phyloP scores from a whole-genome alignment of 2,329 filamentous ascomycete genomes.

The Aureobasidium sp. region DNA sequence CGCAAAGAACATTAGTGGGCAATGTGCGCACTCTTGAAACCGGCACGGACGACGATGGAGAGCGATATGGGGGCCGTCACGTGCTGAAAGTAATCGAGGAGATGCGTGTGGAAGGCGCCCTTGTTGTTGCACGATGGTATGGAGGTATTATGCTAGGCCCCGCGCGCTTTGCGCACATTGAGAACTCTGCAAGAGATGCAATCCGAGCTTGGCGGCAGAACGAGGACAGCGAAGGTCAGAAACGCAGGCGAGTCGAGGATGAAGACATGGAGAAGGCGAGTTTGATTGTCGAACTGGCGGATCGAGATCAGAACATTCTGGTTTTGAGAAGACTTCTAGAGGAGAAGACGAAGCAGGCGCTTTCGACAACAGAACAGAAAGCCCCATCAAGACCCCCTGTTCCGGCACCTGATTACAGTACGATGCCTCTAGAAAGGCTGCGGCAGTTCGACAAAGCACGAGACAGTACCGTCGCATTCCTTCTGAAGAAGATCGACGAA shows the following conservation, averaged over 20 bases:
- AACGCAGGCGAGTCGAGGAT: slow-evolving; percentile 32
- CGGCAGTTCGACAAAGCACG: slow-evolving; percentile 42
- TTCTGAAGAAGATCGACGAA: slow-evolving; percentile 48
- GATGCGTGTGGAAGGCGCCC: slow-evolving; percentile 37
- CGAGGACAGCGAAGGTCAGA: slow-evolving; percentile 27
- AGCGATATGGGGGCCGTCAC: slow-evolving; percentile 44
- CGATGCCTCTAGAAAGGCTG: slow-evolving; percentile 36
- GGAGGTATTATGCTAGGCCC: slow-evolving; percentile 48
- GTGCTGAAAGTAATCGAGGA: slow-evolving; percentile 42
- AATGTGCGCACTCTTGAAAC: slow-evolving; percentile 19
- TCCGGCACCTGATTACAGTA: slow-evolving; percentile 33
- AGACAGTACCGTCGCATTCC: slow-evolving; percentile 47
- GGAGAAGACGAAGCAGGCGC: slow-evolving; percentile 34
- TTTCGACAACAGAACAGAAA: slow-evolving; percentile 15
- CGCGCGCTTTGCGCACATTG: slow-evolving; percentile 47
- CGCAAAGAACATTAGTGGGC: slow-evolving; percentile 10
- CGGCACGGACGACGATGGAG: slow-evolving; percentile 48
- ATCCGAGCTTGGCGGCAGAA: slow-evolving; percentile 36
- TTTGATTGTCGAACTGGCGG: slow-evolving; percentile 35
- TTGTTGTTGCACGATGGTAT: slow-evolving; percentile 51
- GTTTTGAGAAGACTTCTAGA: slow-evolving; percentile 41
- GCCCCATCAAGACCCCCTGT: slow-evolving; percentile 21
- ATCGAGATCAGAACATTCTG: slow-evolving; percentile 43
- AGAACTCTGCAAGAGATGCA: slow-evolving; percentile 42
- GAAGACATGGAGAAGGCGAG: slow-evolving; percentile 28